Conservation (phyloP, 495 filamentous ascomycete genomes). For the Rostrohypoxylon terebratum region DNA sequence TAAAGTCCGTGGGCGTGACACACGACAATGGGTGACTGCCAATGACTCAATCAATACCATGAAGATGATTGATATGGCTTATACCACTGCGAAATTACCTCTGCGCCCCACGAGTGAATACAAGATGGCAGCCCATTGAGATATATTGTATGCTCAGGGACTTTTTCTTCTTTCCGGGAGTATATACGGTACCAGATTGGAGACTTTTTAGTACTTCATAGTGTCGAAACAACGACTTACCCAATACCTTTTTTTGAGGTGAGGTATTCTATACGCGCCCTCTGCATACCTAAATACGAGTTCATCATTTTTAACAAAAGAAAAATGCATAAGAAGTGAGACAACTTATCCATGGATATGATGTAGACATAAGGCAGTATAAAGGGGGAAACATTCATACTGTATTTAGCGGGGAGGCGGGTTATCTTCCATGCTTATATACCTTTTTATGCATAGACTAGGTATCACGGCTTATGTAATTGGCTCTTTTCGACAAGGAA, state of each 20-base stretch:
- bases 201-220: too few relatives aligned
- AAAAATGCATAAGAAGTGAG: too few relatives aligned
- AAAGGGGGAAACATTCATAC: too few relatives aligned
- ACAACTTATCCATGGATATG: too few relatives aligned
- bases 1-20: conserved; percentile 59
- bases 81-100: conserved; percentile 61
- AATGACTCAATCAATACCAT: conserved; percentile 65
- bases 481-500: neutral
- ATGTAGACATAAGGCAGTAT: too few relatives aligned
- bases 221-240: too few relatives aligned
- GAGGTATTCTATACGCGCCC: too few relatives aligned
- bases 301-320: too few relatives aligned
- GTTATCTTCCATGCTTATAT: neutral
- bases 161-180: neutral
- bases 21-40: conserved; percentile 62
- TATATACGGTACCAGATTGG: neutral
- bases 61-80: conserved; percentile 66
- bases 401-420: neutral
- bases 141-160: neutral
- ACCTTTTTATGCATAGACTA: neutral
- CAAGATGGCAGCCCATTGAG: neutral
- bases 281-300: too few relatives aligned
- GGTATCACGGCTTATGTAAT: neutral
- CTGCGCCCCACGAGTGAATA: conserved; percentile 55
- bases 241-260: too few relatives aligned